Evolutionary conservation across 2,329 filamentous ascomycete species (phyloP).

Genomic region (Alternaria gansuensis): DNA sequence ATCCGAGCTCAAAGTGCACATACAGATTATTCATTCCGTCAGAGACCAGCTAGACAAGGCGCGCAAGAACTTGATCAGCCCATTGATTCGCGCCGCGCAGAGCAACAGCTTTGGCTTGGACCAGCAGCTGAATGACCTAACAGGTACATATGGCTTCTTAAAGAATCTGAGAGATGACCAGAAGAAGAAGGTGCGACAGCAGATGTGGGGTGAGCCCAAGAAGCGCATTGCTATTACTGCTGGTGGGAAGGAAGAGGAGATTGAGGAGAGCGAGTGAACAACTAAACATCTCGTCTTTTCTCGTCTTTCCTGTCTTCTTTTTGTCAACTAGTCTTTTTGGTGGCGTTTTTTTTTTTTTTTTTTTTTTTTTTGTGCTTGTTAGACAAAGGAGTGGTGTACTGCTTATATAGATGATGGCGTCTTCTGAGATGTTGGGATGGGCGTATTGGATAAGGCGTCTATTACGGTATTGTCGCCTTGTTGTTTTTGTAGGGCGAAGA

Average conservation of each 20-base stretch:
- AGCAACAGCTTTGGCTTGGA: constrained; percentile 77
- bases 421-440: not conserved
- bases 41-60: constrained; percentile 89
- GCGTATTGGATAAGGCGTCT: not conserved
- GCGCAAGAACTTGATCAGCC: constrained; percentile 81
- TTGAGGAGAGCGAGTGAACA: constrained; percentile 21
- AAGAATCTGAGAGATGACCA: constrained; percentile 78
- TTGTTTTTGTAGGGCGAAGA: not conserved
- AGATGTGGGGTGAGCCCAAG: constrained; percentile 63
- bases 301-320: not conserved
- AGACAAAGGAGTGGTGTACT: constrained; percentile 14
- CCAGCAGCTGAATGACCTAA: constrained; percentile 84
- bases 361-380: not conserved
- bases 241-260: constrained; percentile 30
- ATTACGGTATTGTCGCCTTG: not conserved
- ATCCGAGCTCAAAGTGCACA: constrained; percentile 83
- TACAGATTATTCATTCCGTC: constrained; percentile 80
- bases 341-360: too few species aligned
- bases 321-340: not conserved
- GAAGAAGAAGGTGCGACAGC: constrained; percentile 83
- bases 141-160: constrained; percentile 80
- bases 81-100: constrained; percentile 76
- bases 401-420: constrained; percentile 1
- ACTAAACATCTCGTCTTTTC: not conserved
- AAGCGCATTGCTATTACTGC: constrained; percentile 42